phyloP scores from a whole-genome alignment of 1,284 basidiomycete genomes.

The Rhodotorula sp. region DNA sequence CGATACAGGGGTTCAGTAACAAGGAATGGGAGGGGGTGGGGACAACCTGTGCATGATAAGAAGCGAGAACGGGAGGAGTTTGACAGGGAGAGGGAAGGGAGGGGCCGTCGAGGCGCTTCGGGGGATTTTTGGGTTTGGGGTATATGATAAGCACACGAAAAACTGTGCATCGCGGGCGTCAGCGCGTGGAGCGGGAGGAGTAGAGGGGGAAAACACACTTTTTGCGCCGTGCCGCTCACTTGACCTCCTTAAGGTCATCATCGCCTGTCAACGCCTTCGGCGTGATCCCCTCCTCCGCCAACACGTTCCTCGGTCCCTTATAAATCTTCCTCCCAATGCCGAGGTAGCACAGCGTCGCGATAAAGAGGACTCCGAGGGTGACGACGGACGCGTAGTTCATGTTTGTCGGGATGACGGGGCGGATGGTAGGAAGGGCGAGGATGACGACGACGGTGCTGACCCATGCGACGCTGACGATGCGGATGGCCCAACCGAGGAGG shows the following conservation, averaged over 20 bases:
- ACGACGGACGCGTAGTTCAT: constrained; percentile 63
- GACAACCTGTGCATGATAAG: too few species aligned
- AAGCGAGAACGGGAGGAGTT: too few species aligned
- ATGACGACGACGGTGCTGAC: constrained; percentile 27
- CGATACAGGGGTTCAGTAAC: background rate
- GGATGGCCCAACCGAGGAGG: constrained; percentile 54
- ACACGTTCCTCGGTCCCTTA: constrained; percentile 24
- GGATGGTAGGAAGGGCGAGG: constrained; percentile 60
- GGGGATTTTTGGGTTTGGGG: too few species aligned
- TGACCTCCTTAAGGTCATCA: constrained; percentile 10
- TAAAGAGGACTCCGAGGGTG: constrained; percentile 49
- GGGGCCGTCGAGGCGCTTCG: too few species aligned
- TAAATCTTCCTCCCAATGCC: constrained; percentile 47
- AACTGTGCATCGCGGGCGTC: background rate
- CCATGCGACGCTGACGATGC: constrained; percentile 62
- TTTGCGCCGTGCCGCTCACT: background rate
- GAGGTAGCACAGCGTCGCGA: constrained; percentile 52
- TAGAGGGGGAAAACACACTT: background rate
- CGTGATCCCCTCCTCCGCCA: constrained; percentile 24
- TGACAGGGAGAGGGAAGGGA: too few species aligned
- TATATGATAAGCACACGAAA: background rate
- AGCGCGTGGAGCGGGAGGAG: background rate
- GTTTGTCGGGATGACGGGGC: constrained; percentile 65
- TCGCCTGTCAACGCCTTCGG: constrained; percentile 19
- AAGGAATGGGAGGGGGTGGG: background rate